Base-by-base conservation (phyloP, 1,284 basidiomycete species). In the Psilocybe mexicana region DNA sequence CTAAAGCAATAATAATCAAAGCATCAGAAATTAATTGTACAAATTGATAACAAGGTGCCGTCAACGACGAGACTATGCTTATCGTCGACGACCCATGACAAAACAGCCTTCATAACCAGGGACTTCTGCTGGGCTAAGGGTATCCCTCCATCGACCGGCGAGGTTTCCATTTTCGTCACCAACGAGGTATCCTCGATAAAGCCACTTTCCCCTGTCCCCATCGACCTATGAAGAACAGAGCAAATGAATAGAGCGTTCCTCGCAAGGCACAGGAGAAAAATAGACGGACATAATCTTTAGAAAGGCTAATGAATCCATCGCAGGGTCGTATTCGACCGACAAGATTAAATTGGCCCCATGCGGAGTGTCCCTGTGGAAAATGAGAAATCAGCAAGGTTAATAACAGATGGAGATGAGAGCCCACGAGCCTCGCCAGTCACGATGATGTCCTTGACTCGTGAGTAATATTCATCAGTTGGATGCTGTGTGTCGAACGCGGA, bases 91-190 rank as follows among this genome's bases (percentile, higher is more conserved):
- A 61, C 81, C 83, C 87, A 91, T 87, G 42, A 82, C 80, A 67
- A 90, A 91, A 65, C 86, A 88, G 1, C 89, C 89, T 71, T 91
- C 88, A 64, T 91, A 91, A 8, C 89, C 89, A 23, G 76, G 70
- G 30, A 79, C 72, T 18, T 79, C 70, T 2, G 76, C 66, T 1
- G 84, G 81, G 57, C 81, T 89, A 51, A 87, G 67, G 6, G 87
- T 88, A 65, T 92, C 89, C 62, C 90, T 79, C 89, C 89, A 92
- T 48, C 89, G 79, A 49, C 89, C 89, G 12, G 84, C 82, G 35
- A 90, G 68, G 62, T 85, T 83, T 14, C 87, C 86, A 62, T 85
- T 72, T 6, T 70, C 70, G 61, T 84, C 81, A 2, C 89, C 89
- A 25, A 91, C 78, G 47, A 92, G 76, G 70, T 87, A 92, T 28